Evolutionary conservation across 306 rosid species (phyloP).

Genomic region (Ammopiptanthus mongolicus): DNA sequence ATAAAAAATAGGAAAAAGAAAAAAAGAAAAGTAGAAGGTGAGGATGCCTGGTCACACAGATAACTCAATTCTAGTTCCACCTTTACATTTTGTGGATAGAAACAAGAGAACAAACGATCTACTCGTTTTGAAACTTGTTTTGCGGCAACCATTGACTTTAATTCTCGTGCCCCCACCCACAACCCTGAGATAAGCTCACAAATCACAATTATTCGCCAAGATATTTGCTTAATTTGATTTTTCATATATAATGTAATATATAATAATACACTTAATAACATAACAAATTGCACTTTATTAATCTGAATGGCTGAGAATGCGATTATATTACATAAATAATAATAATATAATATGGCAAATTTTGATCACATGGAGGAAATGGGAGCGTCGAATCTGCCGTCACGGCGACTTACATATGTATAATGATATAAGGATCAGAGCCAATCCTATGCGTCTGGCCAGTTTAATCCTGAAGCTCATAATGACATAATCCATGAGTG

Average conservation of each 20-base stretch:
- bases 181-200: neutral
- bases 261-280: too few species aligned
- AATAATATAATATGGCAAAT: too few species aligned
- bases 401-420: too few species aligned
- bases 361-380: too few species aligned
- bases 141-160: conserved; percentile 7
- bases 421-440: too few species aligned
- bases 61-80: neutral
- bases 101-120: neutral
- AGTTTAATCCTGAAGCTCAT: too few species aligned
- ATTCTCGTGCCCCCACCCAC: neutral
- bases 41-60: neutral
- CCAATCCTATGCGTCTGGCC: too few species aligned
- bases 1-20: too few species aligned
- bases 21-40: neutral
- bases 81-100: conserved; percentile 12
- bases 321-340: too few species aligned
- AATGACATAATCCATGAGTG: too few species aligned
- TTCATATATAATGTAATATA: too few species aligned
- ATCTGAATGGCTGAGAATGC: neutral
- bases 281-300: neutral
- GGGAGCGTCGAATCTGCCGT: too few species aligned
- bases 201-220: neutral
- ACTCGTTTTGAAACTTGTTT: conserved; percentile 14
- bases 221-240: neutral